Conservation (phyloP, 495 filamentous ascomycete species). For the Neurospora pannonica region DNA sequence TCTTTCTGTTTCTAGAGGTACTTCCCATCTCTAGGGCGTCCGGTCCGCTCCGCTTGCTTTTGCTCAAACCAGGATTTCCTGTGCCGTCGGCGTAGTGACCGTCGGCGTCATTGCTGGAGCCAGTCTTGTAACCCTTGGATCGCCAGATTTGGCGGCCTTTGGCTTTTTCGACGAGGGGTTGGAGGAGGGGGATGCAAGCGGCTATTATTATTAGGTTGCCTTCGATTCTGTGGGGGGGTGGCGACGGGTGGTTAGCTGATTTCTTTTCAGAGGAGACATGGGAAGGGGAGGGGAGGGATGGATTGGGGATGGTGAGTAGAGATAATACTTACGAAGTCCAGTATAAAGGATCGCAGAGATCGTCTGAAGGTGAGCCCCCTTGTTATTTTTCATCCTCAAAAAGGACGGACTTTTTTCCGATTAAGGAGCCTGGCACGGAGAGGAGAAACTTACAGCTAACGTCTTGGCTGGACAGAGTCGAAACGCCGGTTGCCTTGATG, state of each 20-base stretch:
- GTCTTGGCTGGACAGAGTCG: neutral
- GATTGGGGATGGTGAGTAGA: too few species aligned
- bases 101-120: neutral
- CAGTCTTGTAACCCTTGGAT: neutral
- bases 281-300: too few species aligned
- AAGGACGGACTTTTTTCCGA: neutral
- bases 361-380: neutral
- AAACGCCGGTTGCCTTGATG: neutral
- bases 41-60: neutral
- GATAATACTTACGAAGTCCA: neutral
- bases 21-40: neutral
- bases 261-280: too few species aligned
- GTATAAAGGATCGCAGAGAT: neutral
- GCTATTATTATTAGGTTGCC: constrained; percentile 39
- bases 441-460: neutral
- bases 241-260: constrained; percentile 5
- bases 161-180: constrained; percentile 28
- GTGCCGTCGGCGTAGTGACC: neutral
- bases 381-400: neutral
- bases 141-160: neutral
- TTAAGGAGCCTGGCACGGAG: neutral
- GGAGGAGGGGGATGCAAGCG: constrained; percentile 38
- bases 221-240: constrained; percentile 25
- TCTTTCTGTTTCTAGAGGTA: neutral
- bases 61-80: neutral